These are phyloP conservation scores for Lactifluus echinatus DNA, from an alignment of 768 basidiomycete genomes.

Conservation along the genomic window DNA sequence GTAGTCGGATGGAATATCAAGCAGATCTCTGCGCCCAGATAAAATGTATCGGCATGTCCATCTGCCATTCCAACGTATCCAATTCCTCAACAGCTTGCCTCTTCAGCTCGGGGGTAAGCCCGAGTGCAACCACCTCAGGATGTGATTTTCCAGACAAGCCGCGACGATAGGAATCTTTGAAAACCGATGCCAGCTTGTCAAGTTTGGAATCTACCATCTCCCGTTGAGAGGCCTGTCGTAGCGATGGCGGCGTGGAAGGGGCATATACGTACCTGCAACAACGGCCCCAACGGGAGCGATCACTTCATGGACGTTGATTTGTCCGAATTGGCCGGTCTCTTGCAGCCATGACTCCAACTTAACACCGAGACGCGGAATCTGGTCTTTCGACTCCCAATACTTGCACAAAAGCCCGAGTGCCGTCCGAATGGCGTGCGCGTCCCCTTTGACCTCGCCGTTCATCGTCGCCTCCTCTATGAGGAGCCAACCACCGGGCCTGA, in stretches of 20 bases:
- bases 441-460: not conserved
- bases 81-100: not conserved
- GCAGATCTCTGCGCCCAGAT: constrained; percentile 7
- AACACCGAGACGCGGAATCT: not conserved
- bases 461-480: constrained; percentile 22
- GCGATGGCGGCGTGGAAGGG: not conserved
- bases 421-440: not conserved
- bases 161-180: not conserved
- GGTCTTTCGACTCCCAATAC: constrained; percentile 6
- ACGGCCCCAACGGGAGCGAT: not conserved
- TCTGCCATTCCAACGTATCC: not conserved
- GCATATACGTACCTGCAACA: not conserved
- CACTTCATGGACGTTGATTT: constrained; percentile 10
- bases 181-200: not conserved
- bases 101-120: constrained; percentile 8
- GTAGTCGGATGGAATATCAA: not conserved
- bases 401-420: not conserved
- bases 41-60: not conserved
- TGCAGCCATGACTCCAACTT: constrained; percentile 1
- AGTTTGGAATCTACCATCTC: not conserved
- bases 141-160: not conserved
- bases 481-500: constrained; percentile 25
- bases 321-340: not conserved
- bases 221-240: too few relatives aligned
- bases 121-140: not conserved